Evolutionary conservation across 768 basidiomycete genomes (phyloP), one percentile per base, ranked within the genome.

Genomic region (Russula olivacea): DNA sequence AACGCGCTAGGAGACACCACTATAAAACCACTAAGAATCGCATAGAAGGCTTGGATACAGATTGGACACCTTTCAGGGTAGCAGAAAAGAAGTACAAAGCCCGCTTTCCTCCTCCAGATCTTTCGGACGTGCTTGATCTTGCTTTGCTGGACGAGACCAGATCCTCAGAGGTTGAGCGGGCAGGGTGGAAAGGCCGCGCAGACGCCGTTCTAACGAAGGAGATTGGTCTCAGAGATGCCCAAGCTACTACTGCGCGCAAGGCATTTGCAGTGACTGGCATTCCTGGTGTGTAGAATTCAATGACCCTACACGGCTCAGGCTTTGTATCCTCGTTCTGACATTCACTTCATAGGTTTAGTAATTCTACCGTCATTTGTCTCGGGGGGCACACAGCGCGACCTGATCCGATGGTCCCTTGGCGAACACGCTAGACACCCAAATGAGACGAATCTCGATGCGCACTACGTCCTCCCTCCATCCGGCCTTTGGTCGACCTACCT

Each of bases 401-500:
- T 98, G 5, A 79, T 91, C 28, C 75, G 74, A 59, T 89, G 91
- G 83, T 83, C 90, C 25, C 82, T 99, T 8, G 70, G 78, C 11
- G 81, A 87, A 21, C 92, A 95, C 68, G 88, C 94, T 1, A 79
- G 80, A 3, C 74, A 79, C 41, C 91, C 93, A 0, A 97, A 97
- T 71, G 87, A 89, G 59, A 95, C 92, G 0, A 96, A 93, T 68
- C 85, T 98, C 23, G 89, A 95, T 60, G 82, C 85, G 0, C 96
- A 98, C 72, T 97, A 96, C 69, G 51, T 77, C 48, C 77, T 97
- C 8, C 95, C 96, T 0, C 55, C 73, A 19, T 76, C 83, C 12
- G 91, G 94, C 14, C 73, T 98, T 25, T 99, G 96, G 93, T 82
- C 84, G 47, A 74, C 81, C 2, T 80, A 78, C 72, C 66, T 85